Conservation (phyloP, 2,329 filamentous ascomycete species). For the Fusarium paranaense region DNA sequence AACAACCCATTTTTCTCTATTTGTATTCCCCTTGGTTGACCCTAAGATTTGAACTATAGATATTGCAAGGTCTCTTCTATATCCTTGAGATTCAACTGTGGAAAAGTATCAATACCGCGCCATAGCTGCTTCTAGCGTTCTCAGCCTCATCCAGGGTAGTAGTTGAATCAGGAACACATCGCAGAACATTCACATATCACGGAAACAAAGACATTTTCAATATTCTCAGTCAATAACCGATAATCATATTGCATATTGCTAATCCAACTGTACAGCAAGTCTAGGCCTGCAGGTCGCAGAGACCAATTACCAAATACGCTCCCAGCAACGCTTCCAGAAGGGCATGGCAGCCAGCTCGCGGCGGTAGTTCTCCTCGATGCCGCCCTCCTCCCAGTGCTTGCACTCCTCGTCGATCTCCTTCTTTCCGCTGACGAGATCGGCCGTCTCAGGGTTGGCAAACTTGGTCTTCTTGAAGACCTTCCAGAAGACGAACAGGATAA, state of each 20-base stretch:
- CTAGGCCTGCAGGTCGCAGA: neutral
- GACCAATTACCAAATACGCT: constrained; percentile 52
- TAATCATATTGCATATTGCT: constrained; percentile 2
- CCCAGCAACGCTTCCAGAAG: constrained; percentile 52
- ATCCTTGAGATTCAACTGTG: neutral
- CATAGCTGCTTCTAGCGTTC: neutral
- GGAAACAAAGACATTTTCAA: neutral
- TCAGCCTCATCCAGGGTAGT: neutral
- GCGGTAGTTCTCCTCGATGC: constrained; percentile 59
- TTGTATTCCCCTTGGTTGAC: neutral
- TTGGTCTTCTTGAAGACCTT: constrained; percentile 62
- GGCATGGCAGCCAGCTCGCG: constrained; percentile 51
- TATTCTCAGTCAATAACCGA: neutral
- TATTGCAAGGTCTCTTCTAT: neutral
- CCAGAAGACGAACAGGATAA: constrained; percentile 64
- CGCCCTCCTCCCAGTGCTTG: constrained; percentile 57
- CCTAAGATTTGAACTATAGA: neutral
- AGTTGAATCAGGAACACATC: neutral
- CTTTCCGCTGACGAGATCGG: constrained; percentile 61
- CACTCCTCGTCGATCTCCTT: constrained; percentile 72
- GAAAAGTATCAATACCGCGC: neutral
- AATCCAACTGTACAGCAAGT: neutral
- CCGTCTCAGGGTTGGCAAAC: constrained; percentile 37
- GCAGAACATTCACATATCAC: neutral
- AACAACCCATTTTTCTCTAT: neutral